A percentile compares a stretch with the other conserved stretches of the same genome.
phyloP scores from a whole-genome alignment of 2,329 filamentous ascomycete species.

The Decorospora gaudefroyi region DNA sequence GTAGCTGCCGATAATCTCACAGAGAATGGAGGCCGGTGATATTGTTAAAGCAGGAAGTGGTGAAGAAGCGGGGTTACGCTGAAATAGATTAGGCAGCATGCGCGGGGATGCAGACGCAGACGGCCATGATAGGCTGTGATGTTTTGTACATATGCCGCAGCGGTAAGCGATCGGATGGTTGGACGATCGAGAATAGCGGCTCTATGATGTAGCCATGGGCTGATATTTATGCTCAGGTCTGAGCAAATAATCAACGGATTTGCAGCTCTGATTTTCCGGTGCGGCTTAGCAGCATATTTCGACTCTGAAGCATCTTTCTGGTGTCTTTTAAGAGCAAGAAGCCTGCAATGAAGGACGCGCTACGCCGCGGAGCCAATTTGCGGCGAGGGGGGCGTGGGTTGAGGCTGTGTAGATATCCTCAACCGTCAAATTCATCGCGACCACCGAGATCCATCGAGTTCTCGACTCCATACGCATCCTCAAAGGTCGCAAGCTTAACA shows the following conservation, averaged over 20 bases:
- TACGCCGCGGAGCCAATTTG: too few relatives aligned
- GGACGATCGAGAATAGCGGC: not conserved
- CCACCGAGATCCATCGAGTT: constrained; percentile 41
- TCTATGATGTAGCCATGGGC: too few relatives aligned
- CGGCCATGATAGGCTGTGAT: not conserved
- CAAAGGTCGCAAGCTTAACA: constrained; percentile 43
- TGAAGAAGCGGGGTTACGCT: not conserved
- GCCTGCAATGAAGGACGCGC: not conserved
- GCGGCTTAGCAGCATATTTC: not conserved
- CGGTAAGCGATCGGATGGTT: not conserved
- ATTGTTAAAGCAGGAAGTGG: not conserved
- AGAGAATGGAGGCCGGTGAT: not conserved
- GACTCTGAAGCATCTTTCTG: too few relatives aligned
- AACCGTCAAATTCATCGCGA: constrained; percentile 38
- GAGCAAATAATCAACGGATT: too few relatives aligned
- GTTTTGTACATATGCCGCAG: too few relatives aligned
- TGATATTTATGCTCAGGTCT: too few relatives aligned
- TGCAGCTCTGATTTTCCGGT: too few relatives aligned
- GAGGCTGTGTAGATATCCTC: constrained; percentile 3
- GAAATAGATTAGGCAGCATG: too few relatives aligned
- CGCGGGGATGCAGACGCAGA: not conserved
- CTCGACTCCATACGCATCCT: constrained; percentile 45
- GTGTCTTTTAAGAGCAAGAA: not conserved
- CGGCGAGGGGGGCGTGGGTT: too few relatives aligned
- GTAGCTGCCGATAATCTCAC: not conserved